Evolutionary conservation across 352 stramenopile species (phyloP), one percentile per base, ranked within the genome.

Genomic region (Pythium folliculosum): DNA sequence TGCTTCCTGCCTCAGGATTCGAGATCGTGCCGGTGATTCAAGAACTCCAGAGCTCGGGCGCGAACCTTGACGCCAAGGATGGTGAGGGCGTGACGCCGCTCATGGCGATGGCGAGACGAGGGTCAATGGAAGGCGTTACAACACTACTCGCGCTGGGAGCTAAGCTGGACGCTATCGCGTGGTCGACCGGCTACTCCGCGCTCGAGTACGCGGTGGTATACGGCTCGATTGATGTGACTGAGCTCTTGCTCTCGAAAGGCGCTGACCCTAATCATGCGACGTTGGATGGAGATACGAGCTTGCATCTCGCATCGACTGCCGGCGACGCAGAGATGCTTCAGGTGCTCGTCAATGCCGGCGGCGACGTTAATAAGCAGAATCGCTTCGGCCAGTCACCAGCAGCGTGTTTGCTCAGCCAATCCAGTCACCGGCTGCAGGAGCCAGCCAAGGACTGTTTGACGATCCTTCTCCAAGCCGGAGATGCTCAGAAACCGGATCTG

Each of bases 81-180:
- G 83, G 77, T 17, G 65, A 86, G 25, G 88, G 88, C 1, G 65
- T 85, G 55, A 96, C 88, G n/a, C 83, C 88, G 5, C 73, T 96
- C 17, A 92, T 95, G 84, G 70, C 74, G 16, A 92, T 95, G 80
- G 91, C 84, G 32, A 64, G 65, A 3, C 69, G 68, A 30, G 74
- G 73, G 4, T 94, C 77, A 12, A 60, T 91, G 5, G 88, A 95
- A 82, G 86, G 85, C 5, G 77, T 81, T 10, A 76, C 83, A 17
- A 92, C 83, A 12, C 64, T 96, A 9, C 60, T 96, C 5, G 81
- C 80, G 2, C 75, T 95, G 37, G 88, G 88, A n/a, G 86, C 85
- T 14, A 70, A 88, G 53, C 67, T 95, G 25, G 67, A 75, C 56
- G 65, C 68, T 9, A 71, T 89, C 9, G 86, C 86, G 23, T 96